Conservation (phyloP, 2,329 filamentous ascomycete species). For the Venturia carpophila region DNA sequence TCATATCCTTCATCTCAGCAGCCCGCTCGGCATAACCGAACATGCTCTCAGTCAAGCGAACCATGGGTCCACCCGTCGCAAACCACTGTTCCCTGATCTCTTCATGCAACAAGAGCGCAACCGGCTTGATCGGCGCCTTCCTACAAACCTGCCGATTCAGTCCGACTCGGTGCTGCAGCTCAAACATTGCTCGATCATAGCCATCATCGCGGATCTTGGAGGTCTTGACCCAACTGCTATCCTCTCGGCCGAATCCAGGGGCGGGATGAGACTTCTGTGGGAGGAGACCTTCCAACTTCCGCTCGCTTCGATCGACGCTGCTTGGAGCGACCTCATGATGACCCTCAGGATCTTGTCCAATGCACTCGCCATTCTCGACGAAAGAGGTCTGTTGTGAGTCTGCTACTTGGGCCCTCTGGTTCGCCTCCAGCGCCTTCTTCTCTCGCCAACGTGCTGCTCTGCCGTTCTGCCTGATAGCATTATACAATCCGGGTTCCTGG, state of each 20-base stretch:
- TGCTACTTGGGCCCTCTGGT: background rate
- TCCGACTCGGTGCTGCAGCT: background rate
- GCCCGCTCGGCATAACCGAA: background rate
- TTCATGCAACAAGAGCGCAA: background rate
- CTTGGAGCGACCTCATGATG: background rate
- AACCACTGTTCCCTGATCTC: background rate
- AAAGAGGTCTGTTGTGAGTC: background rate
- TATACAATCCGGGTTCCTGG: background rate
- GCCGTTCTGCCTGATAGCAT: background rate
- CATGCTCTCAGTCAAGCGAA: slow-evolving; percentile 4
- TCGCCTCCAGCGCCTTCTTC: background rate
- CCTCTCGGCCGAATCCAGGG: background rate
- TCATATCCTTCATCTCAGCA: slow-evolving; percentile 6
- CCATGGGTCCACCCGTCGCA: background rate
- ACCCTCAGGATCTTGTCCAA: background rate
- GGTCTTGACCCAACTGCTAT: background rate
- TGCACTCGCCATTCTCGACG: background rate
- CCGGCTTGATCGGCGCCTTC: slow-evolving; percentile 3
- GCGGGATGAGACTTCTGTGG: background rate
- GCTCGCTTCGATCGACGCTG: background rate
- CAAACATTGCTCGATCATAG: background rate
- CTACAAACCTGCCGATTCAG: background rate
- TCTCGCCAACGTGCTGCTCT: background rate
- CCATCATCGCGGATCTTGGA: background rate
- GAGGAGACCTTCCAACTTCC: background rate